These are phyloP conservation scores for Magnaporthiopsis rhizophila DNA, from an alignment of 2,329 filamentous ascomycete species.

Conservation along the genomic window DNA sequence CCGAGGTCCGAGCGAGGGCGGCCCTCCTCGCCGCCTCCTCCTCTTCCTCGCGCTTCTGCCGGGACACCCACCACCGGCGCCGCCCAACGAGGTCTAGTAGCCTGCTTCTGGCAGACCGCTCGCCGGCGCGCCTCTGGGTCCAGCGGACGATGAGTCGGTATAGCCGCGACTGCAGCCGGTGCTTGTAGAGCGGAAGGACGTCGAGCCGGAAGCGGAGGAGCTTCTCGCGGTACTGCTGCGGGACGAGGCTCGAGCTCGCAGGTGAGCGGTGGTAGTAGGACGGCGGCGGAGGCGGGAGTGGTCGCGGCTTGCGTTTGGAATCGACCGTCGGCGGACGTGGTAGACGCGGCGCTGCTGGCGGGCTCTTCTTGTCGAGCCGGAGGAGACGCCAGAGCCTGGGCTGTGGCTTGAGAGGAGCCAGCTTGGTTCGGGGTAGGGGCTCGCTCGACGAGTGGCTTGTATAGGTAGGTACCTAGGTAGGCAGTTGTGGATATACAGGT, in stretches of 20 bases:
- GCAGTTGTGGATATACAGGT: neutral
- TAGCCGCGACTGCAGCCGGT: slow-evolving; percentile 65
- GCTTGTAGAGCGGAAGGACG: slow-evolving; percentile 62
- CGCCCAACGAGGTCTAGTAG: slow-evolving; percentile 26
- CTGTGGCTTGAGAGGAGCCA: neutral
- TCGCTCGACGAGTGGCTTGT: neutral
- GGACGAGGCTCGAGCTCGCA: slow-evolving; percentile 34
- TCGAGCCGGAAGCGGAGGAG: slow-evolving; percentile 67
- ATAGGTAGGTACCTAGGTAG: neutral
- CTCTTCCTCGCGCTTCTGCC: slow-evolving; percentile 5
- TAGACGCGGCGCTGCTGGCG: neutral
- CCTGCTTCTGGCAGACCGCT: slow-evolving; percentile 19
- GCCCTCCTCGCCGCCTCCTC: neutral
- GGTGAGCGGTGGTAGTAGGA: neutral
- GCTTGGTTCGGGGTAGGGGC: neutral
- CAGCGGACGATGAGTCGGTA: slow-evolving; percentile 65
- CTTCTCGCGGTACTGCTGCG: slow-evolving; percentile 55
- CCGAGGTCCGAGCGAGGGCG: slow-evolving; percentile 1
- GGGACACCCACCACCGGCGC: neutral
- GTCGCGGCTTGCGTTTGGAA: too few relatives aligned
- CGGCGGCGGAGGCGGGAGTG: too few relatives aligned
- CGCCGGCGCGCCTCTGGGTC: slow-evolving; percentile 46
- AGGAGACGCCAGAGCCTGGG: neutral
- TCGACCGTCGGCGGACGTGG: neutral
- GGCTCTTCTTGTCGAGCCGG: neutral